phyloP scores from a whole-genome alignment of 192 early-diverging fungal species.

The Backusella luteola region DNA sequence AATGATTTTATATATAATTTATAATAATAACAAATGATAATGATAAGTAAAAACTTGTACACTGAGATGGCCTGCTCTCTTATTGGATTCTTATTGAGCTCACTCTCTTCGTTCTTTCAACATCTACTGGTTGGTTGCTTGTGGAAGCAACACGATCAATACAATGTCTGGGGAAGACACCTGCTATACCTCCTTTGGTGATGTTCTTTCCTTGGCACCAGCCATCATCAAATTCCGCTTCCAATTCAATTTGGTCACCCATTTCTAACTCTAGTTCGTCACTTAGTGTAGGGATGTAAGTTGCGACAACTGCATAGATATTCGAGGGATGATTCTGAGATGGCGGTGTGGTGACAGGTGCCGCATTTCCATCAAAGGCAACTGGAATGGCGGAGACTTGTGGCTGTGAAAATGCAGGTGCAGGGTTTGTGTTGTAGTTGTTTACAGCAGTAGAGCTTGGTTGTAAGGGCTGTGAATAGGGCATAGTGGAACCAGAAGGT shows the following conservation, averaged over 20 bases:
- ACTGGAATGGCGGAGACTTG: slow-evolving; percentile 3
- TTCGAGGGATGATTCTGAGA: slow-evolving; percentile 38
- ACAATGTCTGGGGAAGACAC: slow-evolving; percentile 58
- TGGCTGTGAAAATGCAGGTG: neutral
- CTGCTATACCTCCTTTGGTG: slow-evolving; percentile 41
- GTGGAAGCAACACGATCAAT: slow-evolving; percentile 29
- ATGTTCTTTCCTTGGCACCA: slow-evolving; percentile 58
- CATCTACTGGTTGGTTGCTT: neutral
- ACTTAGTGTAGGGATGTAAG: slow-evolving; percentile 50
- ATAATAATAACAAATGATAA: neutral
- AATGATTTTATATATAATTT: neutral
- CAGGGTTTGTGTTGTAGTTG: neutral
- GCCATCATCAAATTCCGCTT: slow-evolving; percentile 58
- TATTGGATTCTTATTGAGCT: slow-evolving; percentile 25
- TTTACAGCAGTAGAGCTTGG: neutral
- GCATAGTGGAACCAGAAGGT: neutral
- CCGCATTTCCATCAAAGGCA: neutral
- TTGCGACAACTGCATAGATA: slow-evolving; percentile 42
- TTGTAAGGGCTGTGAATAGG: neutral
- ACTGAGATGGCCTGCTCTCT: neutral
- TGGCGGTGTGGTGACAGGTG: neutral
- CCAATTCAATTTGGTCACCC: slow-evolving; percentile 52
- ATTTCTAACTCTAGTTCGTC: slow-evolving; percentile 56
- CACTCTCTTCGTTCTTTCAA: slow-evolving; percentile 19
- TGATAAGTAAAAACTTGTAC: neutral